These are phyloP conservation scores for Pilobolus umbonatus DNA, from an alignment of 192 early-diverging fungal genomes.

Conservation along the genomic window DNA sequence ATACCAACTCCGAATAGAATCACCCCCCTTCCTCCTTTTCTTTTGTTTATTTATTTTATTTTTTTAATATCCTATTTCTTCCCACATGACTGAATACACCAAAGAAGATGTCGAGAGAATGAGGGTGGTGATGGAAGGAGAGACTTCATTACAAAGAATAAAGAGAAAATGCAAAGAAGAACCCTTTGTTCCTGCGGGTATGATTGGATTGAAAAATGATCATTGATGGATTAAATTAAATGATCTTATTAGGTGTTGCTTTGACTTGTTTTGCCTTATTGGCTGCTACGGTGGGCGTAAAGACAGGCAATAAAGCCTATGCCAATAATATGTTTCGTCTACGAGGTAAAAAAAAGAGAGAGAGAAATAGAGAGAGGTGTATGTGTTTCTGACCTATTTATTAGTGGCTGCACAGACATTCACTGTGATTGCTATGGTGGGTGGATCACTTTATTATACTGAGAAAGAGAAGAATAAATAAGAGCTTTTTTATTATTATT, in stretches of 20 bases:
- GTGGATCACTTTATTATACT: conserved; percentile 21
- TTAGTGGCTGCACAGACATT: conserved; percentile 28
- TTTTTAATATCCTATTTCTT: neutral
- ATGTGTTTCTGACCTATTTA: neutral
- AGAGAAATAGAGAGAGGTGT: neutral
- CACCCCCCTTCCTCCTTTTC: neutral
- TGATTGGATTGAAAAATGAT: neutral
- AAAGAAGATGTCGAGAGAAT: conserved; percentile 26
- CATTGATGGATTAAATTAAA: neutral
- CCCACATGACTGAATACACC: conserved; percentile 5
- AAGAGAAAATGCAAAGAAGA: conserved; percentile 31
- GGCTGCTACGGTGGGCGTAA: conserved; percentile 35
- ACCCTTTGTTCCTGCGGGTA: conserved; percentile 37
- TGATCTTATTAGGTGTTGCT: conserved; percentile 24
- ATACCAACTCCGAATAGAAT: neutral
- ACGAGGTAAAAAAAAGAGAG: conserved; percentile 18
- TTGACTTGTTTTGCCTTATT: conserved; percentile 37
- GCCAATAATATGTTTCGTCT: conserved; percentile 37
- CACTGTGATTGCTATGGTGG: conserved; percentile 24
- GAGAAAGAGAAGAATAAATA: conserved; percentile 13
- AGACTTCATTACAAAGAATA: conserved; percentile 18
- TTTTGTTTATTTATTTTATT: conserved; percentile 3
- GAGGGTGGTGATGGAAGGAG: conserved; percentile 18
- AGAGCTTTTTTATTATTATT: neutral
- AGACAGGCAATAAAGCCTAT: conserved; percentile 27